Evolutionary conservation across 2,329 filamentous ascomycete genomes (phyloP), one percentile per base, ranked within the genome.

Genomic region (Fusarium papillatum): DNA sequence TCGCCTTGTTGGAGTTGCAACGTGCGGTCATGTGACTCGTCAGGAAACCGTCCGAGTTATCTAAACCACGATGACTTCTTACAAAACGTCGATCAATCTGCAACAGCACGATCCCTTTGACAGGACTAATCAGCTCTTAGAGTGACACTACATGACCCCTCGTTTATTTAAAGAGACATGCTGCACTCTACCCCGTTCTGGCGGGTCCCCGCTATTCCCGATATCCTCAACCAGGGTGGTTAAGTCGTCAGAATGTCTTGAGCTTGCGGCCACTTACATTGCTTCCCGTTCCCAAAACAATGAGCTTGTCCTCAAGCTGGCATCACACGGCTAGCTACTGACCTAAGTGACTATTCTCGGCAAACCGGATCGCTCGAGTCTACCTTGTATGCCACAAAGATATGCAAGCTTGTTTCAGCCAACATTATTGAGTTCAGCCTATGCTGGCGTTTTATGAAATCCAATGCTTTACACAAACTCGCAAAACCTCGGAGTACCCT

Each of bases 11-110:
- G 57, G 36, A 60, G 57, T 38, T 24, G 57, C 22, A 39, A 26
- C n/a, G n/a, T 38, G 11, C n/a, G 26, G 59, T 43, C 59, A 62
- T 62, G 59, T 62, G 59, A 62, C 36, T 39, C n/a, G 19, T 34
- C 50, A 34, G 29, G 29, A 22, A 57, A 36, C 13, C 50, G 50
- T 16, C 50, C 50, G 19, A 34, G 29, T 57, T 55, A 19, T 34
- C 50, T 55, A 29, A 57, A 57, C 50, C 50, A 36, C 29, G 50
- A 55, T 55, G 29, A 8, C 19, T 34, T 57, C 50, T 34, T 16
- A 65, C 57, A 55, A n/a, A 43, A 70, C 14, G 65, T 66, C 48
- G 73, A 76, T 76, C 50, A 64, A 70, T 70, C 24, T 67, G 66
- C 29, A 50, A 68, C 46, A 62, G 60, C 41, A 60, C 53, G 53